These are phyloP conservation scores for Guadua angustifolia DNA, from an alignment of 176 grass and related monocot genomes.

Conservation along the genomic window DNA sequence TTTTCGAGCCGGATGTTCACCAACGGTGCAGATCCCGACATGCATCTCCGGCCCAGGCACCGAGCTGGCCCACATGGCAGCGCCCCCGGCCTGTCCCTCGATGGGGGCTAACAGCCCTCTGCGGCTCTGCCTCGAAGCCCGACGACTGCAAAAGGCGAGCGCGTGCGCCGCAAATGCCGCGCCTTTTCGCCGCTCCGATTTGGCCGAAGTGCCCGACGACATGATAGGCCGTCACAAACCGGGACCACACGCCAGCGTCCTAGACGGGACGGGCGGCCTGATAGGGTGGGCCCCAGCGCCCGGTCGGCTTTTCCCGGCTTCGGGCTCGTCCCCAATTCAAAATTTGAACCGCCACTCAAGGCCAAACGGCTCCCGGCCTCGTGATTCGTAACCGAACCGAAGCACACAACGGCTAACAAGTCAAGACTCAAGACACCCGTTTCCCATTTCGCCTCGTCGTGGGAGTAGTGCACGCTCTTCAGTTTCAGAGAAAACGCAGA, in stretches of 20 bases:
- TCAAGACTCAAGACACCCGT: conserved; percentile 21
- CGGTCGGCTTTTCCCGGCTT: neutral
- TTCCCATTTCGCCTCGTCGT: neutral
- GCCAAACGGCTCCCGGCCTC: conserved; percentile 34
- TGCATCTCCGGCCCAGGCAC: too few relatives aligned
- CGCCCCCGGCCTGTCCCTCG: too few relatives aligned
- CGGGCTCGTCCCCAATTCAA: conserved; percentile 35
- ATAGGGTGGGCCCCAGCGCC: neutral
- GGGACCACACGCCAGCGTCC: conserved; percentile 29
- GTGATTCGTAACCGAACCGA: neutral
- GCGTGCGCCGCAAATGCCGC: conserved; percentile 25
- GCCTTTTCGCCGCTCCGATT: conserved; percentile 24
- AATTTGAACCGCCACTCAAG: conserved; percentile 40
- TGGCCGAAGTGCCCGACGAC: neutral
- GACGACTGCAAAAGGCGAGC: conserved; percentile 20
- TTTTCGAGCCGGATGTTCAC: conserved; percentile 1
- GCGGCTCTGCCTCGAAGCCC: conserved; percentile 51
- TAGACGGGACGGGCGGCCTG: neutral
- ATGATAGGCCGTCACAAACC: neutral
- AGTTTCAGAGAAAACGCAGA: neutral
- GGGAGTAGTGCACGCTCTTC: neutral
- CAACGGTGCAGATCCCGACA: conserved; percentile 3
- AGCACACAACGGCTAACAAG: conserved; percentile 43
- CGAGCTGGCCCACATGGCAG: neutral
- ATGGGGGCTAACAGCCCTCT: neutral